Percentiles rank a stretch among this genome's conserved stretches.
These are phyloP conservation scores for Coemansia sp. DNA, from an alignment of 192 early-diverging fungal species.

Conservation along the genomic window DNA sequence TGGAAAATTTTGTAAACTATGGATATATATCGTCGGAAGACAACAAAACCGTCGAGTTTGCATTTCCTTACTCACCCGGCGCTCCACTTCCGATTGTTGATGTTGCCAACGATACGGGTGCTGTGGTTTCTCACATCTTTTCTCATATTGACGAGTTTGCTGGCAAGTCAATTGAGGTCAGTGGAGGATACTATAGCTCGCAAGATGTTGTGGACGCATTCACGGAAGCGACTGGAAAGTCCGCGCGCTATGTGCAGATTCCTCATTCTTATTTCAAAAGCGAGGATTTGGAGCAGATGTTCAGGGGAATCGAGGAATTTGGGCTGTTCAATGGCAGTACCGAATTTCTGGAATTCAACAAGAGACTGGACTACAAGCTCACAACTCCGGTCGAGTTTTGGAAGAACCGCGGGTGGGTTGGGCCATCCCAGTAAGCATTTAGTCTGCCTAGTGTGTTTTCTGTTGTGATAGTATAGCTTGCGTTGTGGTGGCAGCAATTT, in stretches of 20 bases:
- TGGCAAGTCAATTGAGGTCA: constrained; percentile 12
- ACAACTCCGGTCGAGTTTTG: constrained; percentile 28
- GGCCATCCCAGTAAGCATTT: constrained; percentile 27
- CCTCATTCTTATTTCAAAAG: constrained; percentile 6
- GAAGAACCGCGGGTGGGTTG: constrained; percentile 54
- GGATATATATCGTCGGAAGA: constrained; percentile 11
- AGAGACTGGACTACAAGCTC: constrained; percentile 15
- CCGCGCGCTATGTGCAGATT: constrained; percentile 19
- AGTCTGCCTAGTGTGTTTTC: no score
- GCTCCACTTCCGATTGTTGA: constrained; percentile 5
- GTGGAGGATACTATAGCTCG: constrained; percentile 21
- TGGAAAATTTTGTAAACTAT: constrained; percentile 17
- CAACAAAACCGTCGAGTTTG: constrained; percentile 15
- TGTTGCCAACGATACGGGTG: constrained; percentile 14
- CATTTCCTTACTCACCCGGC: not conserved
- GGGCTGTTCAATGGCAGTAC: constrained; percentile 12
- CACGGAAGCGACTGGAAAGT: constrained; percentile 15
- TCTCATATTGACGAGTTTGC: constrained; percentile 10
- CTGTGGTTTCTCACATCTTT: constrained; percentile 11
- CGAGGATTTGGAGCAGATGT: constrained; percentile 20
- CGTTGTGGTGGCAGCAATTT: not conserved
- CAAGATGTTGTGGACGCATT: constrained; percentile 21
- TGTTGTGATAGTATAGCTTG: not conserved
- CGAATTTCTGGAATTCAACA: constrained; percentile 27
- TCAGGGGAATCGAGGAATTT: constrained; percentile 21